Conservation (phyloP, 2,329 filamentous ascomycete genomes). For the Triangularia setosa region DNA sequence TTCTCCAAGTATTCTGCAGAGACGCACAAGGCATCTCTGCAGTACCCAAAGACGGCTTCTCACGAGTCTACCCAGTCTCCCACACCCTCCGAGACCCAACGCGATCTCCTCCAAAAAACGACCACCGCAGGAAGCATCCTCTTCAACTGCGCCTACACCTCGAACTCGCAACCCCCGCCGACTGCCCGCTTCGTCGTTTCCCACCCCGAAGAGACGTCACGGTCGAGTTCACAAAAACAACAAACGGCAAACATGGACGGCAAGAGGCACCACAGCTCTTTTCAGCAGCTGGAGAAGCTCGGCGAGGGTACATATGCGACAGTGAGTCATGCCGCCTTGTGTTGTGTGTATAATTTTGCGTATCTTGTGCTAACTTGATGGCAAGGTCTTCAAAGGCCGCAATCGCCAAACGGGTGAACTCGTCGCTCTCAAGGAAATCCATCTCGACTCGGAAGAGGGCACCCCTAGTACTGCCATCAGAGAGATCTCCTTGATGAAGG, state of each 20-base stretch:
- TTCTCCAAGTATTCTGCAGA: conserved; percentile 12
- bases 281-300: conserved; percentile 98
- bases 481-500: conserved; percentile 99
- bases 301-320: conserved; percentile 99
- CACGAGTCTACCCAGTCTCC: conserved; percentile 20
- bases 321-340: conserved; percentile 49
- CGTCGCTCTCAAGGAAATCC: conserved; percentile 96
- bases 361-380: conserved; percentile 17
- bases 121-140: conserved; percentile 38
- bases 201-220: conserved; percentile 3
- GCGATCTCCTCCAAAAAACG: conserved; percentile 30
- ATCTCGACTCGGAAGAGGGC: conserved; percentile 96
- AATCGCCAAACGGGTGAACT: conserved; percentile 96
- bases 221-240: neutral
- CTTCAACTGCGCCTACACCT: conserved; percentile 38
- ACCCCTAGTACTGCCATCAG: conserved; percentile 96
- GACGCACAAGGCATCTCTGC: conserved; percentile 25
- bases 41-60: conserved; percentile 25
- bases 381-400: conserved; percentile 88
- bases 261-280: conserved; percentile 89
- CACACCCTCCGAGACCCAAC: conserved; percentile 26
- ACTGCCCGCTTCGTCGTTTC: conserved; percentile 29
- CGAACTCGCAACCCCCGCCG: conserved; percentile 31
- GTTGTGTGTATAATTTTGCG: neutral
- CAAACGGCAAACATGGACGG: conserved; percentile 66